A percentile compares a stretch with the other conserved stretches of the same genome.
Conservation (phyloP, 768 basidiomycete genomes). For the Phlebiopsis flavidoalba region DNA sequence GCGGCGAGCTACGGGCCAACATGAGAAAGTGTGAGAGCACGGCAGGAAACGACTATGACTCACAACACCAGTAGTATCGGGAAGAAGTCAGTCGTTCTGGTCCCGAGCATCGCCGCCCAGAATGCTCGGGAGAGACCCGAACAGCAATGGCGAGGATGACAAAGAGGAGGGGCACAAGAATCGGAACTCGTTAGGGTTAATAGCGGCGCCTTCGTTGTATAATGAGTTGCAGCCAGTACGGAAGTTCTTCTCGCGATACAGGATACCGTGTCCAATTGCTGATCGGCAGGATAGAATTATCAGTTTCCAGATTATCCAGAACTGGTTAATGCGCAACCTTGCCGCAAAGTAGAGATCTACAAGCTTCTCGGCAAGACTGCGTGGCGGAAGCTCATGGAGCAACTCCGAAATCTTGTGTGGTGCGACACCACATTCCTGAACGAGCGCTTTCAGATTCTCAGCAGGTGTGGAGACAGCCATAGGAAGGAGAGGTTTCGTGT, state of each 20-base stretch:
- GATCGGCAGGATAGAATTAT: neutral
- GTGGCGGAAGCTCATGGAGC: constrained; percentile 81
- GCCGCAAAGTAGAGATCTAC: constrained; percentile 77
- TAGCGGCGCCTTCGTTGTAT: constrained; percentile 53
- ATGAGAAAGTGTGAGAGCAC: constrained; percentile 1
- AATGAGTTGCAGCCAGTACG: constrained; percentile 65
- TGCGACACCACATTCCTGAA: constrained; percentile 89
- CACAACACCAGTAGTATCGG: constrained; percentile 95
- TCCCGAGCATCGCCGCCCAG: constrained; percentile 77
- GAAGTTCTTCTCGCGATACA: constrained; percentile 80
- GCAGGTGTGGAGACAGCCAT: constrained; percentile 47
- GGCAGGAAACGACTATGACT: constrained; percentile 31
- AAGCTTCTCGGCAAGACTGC: constrained; percentile 66
- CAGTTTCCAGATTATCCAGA: constrained; percentile 1
- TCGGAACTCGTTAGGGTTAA: constrained; percentile 72
- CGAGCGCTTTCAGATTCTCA: constrained; percentile 79
- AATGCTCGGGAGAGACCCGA: constrained; percentile 77
- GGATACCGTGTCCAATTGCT: constrained; percentile 96
- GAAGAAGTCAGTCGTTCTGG: constrained; percentile 73
- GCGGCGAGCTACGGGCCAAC: constrained; percentile 56
- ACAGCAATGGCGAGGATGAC: constrained; percentile 88
- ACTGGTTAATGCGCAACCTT: constrained; percentile 44
- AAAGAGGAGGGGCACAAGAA: constrained; percentile 90
- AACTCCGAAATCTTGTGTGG: constrained; percentile 90
- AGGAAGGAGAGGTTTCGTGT: constrained; percentile 10